Conservation (phyloP, 441 rosid species). For the Flueggea neowawraea region DNA sequence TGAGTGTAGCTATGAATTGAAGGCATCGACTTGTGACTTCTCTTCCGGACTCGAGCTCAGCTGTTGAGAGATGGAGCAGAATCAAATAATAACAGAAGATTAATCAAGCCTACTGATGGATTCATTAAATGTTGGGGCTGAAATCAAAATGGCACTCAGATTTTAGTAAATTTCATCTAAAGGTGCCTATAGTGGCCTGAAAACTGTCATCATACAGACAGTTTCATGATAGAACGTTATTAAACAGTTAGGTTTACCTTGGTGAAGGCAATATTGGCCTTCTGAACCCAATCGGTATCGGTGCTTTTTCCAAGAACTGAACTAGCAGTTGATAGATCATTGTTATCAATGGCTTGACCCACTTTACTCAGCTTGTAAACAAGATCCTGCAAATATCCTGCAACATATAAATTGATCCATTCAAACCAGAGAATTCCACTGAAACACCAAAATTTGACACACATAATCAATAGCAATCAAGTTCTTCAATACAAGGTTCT, state of each 20-base stretch:
- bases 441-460: too few species aligned
- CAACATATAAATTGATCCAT: conserved; percentile 13
- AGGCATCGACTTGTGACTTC: conserved; percentile 62
- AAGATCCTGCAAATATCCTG: conserved; percentile 91
- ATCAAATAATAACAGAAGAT: background rate
- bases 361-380: conserved; percentile 89
- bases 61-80: conserved; percentile 29
- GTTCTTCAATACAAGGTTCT: too few species aligned
- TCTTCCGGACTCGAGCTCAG: conserved; percentile 74
- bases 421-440: background rate
- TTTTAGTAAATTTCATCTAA: too few species aligned
- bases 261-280: conserved; percentile 62
- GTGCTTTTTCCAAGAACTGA: conserved; percentile 71
- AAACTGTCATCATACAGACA: too few species aligned
- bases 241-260: conserved; percentile 41
- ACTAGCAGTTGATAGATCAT: conserved; percentile 65
- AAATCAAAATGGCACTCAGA: too few species aligned
- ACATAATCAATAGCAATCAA: too few species aligned
- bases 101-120: background rate
- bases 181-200: too few species aligned
- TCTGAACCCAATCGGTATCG: conserved; percentile 73
- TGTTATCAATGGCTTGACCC: conserved; percentile 91
- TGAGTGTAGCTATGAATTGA: conserved; percentile 74
- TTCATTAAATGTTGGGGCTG: too few species aligned
- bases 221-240: too few species aligned